A percentile compares a stretch with the other conserved stretches of the same genome.
Conservation (phyloP, 495 filamentous ascomycete genomes). For the Podospora appendiculata region DNA sequence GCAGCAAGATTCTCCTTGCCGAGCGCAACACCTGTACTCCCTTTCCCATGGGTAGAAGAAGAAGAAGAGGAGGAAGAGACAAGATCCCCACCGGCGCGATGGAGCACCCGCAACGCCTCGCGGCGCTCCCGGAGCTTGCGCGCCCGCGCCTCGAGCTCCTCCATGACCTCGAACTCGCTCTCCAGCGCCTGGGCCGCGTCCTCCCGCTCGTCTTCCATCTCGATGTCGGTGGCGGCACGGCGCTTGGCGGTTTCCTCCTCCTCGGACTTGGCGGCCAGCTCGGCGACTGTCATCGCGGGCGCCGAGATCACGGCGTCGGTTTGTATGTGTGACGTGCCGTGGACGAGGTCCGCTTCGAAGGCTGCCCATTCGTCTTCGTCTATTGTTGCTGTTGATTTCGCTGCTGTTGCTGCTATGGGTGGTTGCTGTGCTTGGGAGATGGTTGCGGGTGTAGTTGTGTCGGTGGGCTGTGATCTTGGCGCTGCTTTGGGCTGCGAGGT, state of each 20-base stretch:
- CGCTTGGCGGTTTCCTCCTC: conserved; percentile 47
- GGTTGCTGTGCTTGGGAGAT: conserved; percentile 9
- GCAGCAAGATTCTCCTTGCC: conserved; percentile 32
- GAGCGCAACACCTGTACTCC: background rate
- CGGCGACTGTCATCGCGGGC: conserved; percentile 59
- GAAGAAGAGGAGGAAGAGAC: background rate
- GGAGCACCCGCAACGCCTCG: conserved; percentile 35
- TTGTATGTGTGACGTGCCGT: conserved; percentile 22
- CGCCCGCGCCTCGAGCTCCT: conserved; percentile 75
- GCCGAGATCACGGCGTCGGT: conserved; percentile 60
- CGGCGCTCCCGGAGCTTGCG: conserved; percentile 63
- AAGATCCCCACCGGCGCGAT: background rate
- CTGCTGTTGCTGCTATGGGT: conserved; percentile 3
- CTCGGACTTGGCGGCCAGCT: conserved; percentile 63
- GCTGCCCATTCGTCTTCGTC: conserved; percentile 87
- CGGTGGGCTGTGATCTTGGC: background rate
- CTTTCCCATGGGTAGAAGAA: no score
- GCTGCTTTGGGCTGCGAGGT: background rate
- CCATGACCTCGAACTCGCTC: conserved; percentile 94
- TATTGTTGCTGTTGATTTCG: conserved; percentile 26
- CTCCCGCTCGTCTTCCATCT: conserved; percentile 67
- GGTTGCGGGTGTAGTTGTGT: conserved; percentile 1
- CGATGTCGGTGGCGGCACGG: conserved; percentile 52
- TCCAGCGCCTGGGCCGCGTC: conserved; percentile 74
- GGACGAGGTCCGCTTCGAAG: conserved; percentile 79